Evolutionary conservation across 2,329 filamentous ascomycete genomes (phyloP).

Genomic region (Colletotrichum ledebouriae): DNA sequence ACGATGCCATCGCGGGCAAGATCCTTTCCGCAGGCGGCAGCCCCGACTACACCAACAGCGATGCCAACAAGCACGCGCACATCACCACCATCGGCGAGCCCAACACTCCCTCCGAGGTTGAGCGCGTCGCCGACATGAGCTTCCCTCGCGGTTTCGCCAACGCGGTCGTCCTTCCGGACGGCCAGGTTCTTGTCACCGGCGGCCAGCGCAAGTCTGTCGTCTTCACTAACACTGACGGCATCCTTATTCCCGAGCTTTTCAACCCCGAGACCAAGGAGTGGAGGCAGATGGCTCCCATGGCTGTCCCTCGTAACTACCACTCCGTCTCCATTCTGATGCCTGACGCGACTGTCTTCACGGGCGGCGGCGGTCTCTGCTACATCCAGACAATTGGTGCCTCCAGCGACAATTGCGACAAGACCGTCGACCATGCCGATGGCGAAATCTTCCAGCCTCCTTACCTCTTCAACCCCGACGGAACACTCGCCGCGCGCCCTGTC

Average conservation of each 20-base stretch:
- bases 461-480: slow-evolving; percentile 62
- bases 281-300: slow-evolving; percentile 52
- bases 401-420: slow-evolving; percentile 53
- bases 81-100: slow-evolving; percentile 61
- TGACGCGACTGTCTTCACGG: slow-evolving; percentile 64
- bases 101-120: slow-evolving; percentile 44
- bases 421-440: slow-evolving; percentile 65
- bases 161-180: slow-evolving; percentile 63
- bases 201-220: slow-evolving; percentile 58
- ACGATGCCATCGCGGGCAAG: slow-evolving; percentile 69
- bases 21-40: slow-evolving; percentile 67
- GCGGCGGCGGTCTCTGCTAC: slow-evolving; percentile 66
- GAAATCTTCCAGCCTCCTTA: slow-evolving; percentile 70
- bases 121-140: slow-evolving; percentile 51
- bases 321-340: slow-evolving; percentile 62
- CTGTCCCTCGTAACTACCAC: slow-evolving; percentile 64
- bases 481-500: slow-evolving; percentile 54
- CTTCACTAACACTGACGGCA: slow-evolving; percentile 59
- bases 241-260: slow-evolving; percentile 61
- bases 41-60: slow-evolving; percentile 58
- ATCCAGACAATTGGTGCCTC: slow-evolving; percentile 41
- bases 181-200: slow-evolving; percentile 61
- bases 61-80: slow-evolving; percentile 60
- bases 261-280: slow-evolving; percentile 58
- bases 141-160: slow-evolving; percentile 59